Evolutionary conservation across 2,329 filamentous ascomycete species (phyloP).

Genomic region (Calonectria naviculata): DNA sequence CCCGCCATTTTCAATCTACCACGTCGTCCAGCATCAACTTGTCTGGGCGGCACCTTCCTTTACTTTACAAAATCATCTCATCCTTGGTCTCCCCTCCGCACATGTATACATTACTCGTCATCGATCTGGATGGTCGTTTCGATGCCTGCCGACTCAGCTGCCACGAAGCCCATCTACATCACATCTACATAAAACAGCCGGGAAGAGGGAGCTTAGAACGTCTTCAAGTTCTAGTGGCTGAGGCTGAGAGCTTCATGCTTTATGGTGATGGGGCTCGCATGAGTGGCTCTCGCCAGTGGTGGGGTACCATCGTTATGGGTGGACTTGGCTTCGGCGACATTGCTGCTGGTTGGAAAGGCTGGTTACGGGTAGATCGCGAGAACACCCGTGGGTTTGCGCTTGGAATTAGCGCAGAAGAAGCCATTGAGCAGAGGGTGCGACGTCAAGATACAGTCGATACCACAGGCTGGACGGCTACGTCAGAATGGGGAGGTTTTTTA

Average conservation of each 20-base stretch:
- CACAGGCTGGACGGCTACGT: constrained; percentile 59
- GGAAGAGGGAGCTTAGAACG: constrained; percentile 41
- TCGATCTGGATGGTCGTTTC: constrained; percentile 68
- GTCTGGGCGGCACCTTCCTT: constrained; percentile 62
- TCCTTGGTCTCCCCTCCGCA: constrained; percentile 61
- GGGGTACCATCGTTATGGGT: constrained; percentile 68
- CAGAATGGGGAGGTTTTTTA: constrained; percentile 61
- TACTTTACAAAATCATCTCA: constrained; percentile 67
- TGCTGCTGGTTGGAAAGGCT: constrained; percentile 56
- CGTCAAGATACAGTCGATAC: constrained; percentile 54
- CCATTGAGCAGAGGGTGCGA: constrained; percentile 51
- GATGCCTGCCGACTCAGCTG: constrained; percentile 60
- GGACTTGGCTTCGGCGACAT: constrained; percentile 49
- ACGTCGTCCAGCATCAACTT: constrained; percentile 60
- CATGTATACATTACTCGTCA: constrained; percentile 60
- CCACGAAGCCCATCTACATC: constrained; percentile 52
- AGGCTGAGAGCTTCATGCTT: constrained; percentile 60
- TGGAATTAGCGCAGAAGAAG: constrained; percentile 57
- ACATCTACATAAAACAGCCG: constrained; percentile 63
- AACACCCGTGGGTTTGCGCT: constrained; percentile 51
- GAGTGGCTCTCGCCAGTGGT: constrained; percentile 62
- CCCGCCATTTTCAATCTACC: constrained; percentile 59
- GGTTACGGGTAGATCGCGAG: constrained; percentile 62
- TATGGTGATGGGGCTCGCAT: constrained; percentile 54
- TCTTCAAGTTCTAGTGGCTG: constrained; percentile 50